Evolutionary conservation across 1,139 yeast genomes (phyloP).

Genomic region (Scheffersomyces segobiensis): DNA sequence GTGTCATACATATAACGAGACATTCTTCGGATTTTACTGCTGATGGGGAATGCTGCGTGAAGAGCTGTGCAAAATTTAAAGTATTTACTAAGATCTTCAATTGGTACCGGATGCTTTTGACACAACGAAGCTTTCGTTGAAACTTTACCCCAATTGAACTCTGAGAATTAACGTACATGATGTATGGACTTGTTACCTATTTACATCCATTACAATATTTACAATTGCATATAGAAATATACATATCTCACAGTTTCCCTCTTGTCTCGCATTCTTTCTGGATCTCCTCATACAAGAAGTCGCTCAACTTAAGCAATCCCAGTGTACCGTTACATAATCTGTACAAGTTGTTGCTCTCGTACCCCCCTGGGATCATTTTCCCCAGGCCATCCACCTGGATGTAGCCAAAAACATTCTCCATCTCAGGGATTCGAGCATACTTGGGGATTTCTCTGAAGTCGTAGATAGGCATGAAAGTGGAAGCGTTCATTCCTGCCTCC

Average conservation of each 20-base stretch:
- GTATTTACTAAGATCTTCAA: background rate
- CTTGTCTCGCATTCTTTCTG: conserved; percentile 17
- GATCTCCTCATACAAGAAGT: conserved; percentile 49
- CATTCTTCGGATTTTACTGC: background rate
- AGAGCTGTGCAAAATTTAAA: background rate
- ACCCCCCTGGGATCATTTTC: conserved; percentile 54
- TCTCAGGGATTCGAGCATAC: conserved; percentile 69
- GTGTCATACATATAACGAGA: background rate
- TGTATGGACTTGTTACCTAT: background rate
- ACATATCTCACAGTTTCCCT: background rate
- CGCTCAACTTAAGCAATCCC: conserved; percentile 62
- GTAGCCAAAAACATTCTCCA: conserved; percentile 73
- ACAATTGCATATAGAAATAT: background rate
- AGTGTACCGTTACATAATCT: conserved; percentile 52
- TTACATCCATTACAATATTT: background rate
- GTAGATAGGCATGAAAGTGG: conserved; percentile 66
- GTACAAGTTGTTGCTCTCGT: conserved; percentile 62
- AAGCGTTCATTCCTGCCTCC: conserved; percentile 61
- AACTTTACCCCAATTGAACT: background rate
- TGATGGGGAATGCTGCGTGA: background rate
- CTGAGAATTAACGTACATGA: background rate
- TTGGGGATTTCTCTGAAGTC: conserved; percentile 70
- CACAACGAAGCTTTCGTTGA: background rate
- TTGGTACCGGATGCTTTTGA: background rate
- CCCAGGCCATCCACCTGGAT: conserved; percentile 61